Evolutionary conservation across 179 eudicot species (phyloP).

Genomic region (Corrigiola litoralis): DNA sequence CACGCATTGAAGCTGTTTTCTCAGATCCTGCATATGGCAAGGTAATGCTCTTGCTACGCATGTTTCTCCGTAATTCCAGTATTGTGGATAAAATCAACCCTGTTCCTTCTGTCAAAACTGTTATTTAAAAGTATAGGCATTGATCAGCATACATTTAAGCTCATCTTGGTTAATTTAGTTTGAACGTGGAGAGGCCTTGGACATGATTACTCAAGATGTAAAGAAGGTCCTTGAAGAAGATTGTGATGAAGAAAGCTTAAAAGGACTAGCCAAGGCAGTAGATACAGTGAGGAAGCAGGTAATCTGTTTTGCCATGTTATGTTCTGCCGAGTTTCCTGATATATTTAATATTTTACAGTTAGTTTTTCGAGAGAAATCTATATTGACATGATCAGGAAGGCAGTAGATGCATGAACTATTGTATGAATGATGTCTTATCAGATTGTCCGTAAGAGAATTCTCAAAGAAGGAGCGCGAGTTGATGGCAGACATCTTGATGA

Average conservation of each 20-base stretch:
- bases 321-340: background rate
- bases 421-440: slow-evolving; percentile 20
- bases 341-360: background rate
- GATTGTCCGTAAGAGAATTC: slow-evolving; percentile 86
- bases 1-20: slow-evolving; percentile 81
- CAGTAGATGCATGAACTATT: background rate
- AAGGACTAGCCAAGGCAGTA: slow-evolving; percentile 73
- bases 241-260: slow-evolving; percentile 82
- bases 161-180: slow-evolving; percentile 47
- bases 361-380: background rate
- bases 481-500: slow-evolving; percentile 93
- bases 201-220: slow-evolving; percentile 67
- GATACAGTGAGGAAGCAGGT: slow-evolving; percentile 97
- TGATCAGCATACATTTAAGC: slow-evolving; percentile 2
- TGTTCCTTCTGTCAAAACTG: background rate
- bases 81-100: background rate
- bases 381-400: background rate
- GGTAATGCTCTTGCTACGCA: slow-evolving; percentile 30
- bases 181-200: slow-evolving; percentile 97
- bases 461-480: slow-evolving; percentile 72
- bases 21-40: slow-evolving; percentile 92
- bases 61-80: background rate
- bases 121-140: background rate
- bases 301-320: slow-evolving; percentile 1
- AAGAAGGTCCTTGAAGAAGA: slow-evolving; percentile 75